phyloP scores from a whole-genome alignment of 2,329 filamentous ascomycete genomes.

The Dactylella cylindrospora region DNA sequence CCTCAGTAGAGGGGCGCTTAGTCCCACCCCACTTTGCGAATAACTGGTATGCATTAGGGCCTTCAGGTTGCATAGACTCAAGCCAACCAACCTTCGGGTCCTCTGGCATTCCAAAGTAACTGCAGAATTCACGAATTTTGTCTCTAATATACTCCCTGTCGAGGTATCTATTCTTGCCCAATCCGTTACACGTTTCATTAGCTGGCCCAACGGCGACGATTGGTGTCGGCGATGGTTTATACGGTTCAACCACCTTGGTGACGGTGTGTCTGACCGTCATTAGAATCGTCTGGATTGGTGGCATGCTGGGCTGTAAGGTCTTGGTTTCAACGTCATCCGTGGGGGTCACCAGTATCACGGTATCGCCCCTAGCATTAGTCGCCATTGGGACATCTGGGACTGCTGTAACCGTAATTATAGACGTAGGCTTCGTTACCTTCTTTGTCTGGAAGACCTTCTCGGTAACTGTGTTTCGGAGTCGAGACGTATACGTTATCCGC shows the following conservation, averaged over 20 bases:
- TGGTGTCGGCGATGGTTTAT: not conserved
- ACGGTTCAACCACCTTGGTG: not conserved
- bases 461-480: too few species aligned
- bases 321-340: too few species aligned
- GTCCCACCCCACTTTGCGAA: slow-evolving; percentile 11
- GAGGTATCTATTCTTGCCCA: slow-evolving; percentile 11
- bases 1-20: not conserved
- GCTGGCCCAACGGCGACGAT: slow-evolving; percentile 2
- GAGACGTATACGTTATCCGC: too few species aligned
- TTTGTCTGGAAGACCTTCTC: too few species aligned
- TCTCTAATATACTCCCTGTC: slow-evolving; percentile 5
- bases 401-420: too few species aligned
- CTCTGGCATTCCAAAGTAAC: slow-evolving; percentile 1
- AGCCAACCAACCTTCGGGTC: slow-evolving; percentile 25
- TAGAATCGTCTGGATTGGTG: too few species aligned
- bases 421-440: too few species aligned
- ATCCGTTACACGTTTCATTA: slow-evolving; percentile 23
- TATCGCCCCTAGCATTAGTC: not conserved
- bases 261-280: not conserved
- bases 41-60: slow-evolving; percentile 14
- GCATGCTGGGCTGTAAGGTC: too few species aligned
- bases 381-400: not conserved
- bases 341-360: too few species aligned
- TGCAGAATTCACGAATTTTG: slow-evolving; percentile 12
- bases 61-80: slow-evolving; percentile 7